A percentile compares a stretch with the other conserved stretches of the same genome.
Evolutionary conservation across 106 monocot species (phyloP).

Genomic region (Dendrobium huoshanense): DNA sequence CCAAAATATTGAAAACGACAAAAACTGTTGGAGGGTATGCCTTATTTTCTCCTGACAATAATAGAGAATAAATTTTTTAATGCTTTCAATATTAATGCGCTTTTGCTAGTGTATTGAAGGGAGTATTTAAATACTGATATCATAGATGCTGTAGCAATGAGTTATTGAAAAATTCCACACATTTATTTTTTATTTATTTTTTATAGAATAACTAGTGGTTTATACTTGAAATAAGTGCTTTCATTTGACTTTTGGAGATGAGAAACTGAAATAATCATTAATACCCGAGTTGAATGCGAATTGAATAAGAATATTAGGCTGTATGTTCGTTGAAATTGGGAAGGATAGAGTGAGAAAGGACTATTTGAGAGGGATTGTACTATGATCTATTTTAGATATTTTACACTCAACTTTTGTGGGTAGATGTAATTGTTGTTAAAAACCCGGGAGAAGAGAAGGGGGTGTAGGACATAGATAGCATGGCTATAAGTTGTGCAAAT

Average conservation of each 20-base stretch:
- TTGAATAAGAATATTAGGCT: neutral
- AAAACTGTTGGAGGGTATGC: conserved; percentile 91
- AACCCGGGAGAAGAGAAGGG: too few relatives aligned
- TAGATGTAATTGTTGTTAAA: neutral
- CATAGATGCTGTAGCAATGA: neutral
- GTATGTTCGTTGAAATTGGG: neutral
- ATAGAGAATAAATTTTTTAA: neutral
- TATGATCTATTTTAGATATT: neutral
- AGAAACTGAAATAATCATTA: neutral
- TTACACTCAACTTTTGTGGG: neutral
- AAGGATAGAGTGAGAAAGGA: neutral
- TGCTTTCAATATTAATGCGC: neutral
- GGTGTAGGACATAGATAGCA: too few relatives aligned
- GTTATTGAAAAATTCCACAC: neutral
- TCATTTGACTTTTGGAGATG: neutral
- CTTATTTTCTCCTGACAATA: neutral
- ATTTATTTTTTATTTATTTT: neutral
- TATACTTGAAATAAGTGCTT: neutral
- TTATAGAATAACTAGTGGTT: neutral
- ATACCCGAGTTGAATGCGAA: neutral
- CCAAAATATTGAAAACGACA: conserved; percentile 95
- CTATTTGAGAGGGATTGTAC: neutral
- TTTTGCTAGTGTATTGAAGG: neutral
- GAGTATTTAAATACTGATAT: neutral
- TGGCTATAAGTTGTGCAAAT: too few relatives aligned